phyloP scores from a whole-genome alignment of 805 yeast genomes.

The Deakozyma indianensis region DNA sequence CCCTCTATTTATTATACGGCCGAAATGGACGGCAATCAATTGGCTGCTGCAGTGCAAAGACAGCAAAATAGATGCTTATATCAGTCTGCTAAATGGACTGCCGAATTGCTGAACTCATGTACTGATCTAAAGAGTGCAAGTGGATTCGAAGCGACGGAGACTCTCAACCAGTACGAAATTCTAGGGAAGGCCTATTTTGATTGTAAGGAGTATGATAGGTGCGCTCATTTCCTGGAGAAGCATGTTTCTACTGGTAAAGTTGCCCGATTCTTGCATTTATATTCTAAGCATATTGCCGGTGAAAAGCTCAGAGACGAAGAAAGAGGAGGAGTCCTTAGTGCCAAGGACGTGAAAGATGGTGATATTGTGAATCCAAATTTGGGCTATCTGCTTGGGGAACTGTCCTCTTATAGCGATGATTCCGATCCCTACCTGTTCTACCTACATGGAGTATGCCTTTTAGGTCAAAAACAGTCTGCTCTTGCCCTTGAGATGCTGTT shows the following conservation, averaged over 20 bases:
- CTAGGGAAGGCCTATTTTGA: slow-evolving; percentile 65
- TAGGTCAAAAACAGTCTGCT: slow-evolving; percentile 44
- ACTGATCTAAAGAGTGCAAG: neutral
- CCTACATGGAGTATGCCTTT: slow-evolving; percentile 51
- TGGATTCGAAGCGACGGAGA: neutral
- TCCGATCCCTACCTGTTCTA: slow-evolving; percentile 53
- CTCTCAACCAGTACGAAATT: slow-evolving; percentile 30
- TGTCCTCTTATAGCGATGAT: slow-evolving; percentile 9
- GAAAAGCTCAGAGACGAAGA: slow-evolving; percentile 65
- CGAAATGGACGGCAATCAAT: neutral
- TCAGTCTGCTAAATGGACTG: slow-evolving; percentile 58
- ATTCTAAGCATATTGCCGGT: slow-evolving; percentile 56
- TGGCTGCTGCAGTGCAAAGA: slow-evolving; percentile 23
- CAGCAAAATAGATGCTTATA: slow-evolving; percentile 45
- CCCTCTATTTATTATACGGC: no score
- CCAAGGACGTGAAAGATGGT: slow-evolving; percentile 16
- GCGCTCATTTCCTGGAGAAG: slow-evolving; percentile 41
- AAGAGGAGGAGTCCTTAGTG: slow-evolving; percentile 44
- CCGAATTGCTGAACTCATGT: slow-evolving; percentile 60
- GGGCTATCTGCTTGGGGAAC: slow-evolving; percentile 24
- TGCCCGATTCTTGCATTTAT: slow-evolving; percentile 43
- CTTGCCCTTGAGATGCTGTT: slow-evolving; percentile 49
- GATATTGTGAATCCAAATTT: slow-evolving; percentile 19
- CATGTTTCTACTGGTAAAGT: slow-evolving; percentile 26
- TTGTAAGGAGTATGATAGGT: slow-evolving; percentile 74